A percentile compares a stretch with the other conserved stretches of the same genome.
Evolutionary conservation across 73 alveolate genomes (phyloP).

Genomic region (Symbiodinium natans): DNA sequence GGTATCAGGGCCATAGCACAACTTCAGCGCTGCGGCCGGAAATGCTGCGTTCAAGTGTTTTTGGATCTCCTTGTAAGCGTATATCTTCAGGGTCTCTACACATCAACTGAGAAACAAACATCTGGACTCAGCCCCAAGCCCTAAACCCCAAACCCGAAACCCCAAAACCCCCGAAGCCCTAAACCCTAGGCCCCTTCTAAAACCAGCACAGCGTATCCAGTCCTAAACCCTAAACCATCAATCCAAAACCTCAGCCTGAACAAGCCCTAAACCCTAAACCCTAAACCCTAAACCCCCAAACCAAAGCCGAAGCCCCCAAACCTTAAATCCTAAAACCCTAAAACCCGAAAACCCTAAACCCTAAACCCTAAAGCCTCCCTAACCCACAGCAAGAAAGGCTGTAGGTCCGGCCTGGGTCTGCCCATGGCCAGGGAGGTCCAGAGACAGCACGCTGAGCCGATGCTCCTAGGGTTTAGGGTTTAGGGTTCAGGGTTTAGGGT

Average conservation of each 20-base stretch:
- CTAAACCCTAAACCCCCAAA: neutral
- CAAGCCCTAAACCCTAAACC: neutral
- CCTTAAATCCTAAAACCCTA: neutral
- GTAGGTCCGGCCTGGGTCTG: constrained; percentile 25
- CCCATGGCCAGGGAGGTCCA: constrained; percentile 58
- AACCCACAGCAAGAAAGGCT: too few species aligned
- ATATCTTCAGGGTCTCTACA: too few species aligned
- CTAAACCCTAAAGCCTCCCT: neutral
- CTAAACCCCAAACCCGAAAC: neutral
- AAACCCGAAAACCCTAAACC: neutral
- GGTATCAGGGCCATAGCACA: too few species aligned
- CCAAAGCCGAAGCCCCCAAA: neutral
- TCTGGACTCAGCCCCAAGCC: neutral
- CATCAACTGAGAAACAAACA: too few species aligned
- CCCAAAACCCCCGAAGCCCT: neutral
- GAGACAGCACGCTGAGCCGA: constrained; percentile 3
- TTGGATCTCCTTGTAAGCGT: too few species aligned
- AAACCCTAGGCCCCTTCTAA: neutral
- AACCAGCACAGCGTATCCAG: too few species aligned
- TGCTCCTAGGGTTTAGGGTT: constrained; percentile 31
- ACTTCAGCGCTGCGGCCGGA: too few species aligned
- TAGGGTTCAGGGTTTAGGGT: neutral
- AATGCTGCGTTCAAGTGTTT: too few species aligned
- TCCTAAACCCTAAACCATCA: too few species aligned
- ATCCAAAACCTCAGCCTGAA: too few species aligned